Conservation (phyloP, 495 filamentous ascomycete genomes). For the Xylaria palmicola region DNA sequence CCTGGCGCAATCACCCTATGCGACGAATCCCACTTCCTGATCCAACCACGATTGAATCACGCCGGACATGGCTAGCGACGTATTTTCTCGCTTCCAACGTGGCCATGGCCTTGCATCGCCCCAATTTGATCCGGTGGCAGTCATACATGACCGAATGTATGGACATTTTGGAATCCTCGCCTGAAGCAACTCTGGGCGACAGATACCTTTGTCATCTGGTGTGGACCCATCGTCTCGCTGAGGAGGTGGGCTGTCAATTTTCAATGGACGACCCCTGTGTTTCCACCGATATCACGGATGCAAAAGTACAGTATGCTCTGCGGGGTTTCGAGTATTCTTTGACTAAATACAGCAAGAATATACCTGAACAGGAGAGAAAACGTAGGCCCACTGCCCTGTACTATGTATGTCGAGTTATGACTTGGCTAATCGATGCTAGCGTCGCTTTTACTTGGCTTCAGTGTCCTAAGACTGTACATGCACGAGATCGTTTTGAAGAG, state of each 20-base stretch:
- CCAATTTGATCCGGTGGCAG: conserved; percentile 78
- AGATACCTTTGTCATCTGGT: conserved; percentile 71
- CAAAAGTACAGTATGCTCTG: conserved; percentile 70
- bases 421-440: conserved; percentile 34
- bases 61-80: conserved; percentile 77
- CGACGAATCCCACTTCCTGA: conserved; percentile 53
- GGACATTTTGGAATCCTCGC: conserved; percentile 66
- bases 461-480: conserved; percentile 74
- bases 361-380: conserved; percentile 47
- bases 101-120: conserved; percentile 76
- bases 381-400: conserved; percentile 38
- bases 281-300: conserved; percentile 65
- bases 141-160: conserved; percentile 85
- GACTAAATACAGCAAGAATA: conserved; percentile 60
- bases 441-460: conserved; percentile 57
- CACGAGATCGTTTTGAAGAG: conserved; percentile 83
- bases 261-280: conserved; percentile 70
- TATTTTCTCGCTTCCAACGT: conserved; percentile 75
- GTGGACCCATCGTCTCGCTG: conserved; percentile 73
- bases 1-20: conserved; percentile 50
- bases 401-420: neutral
- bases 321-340: conserved; percentile 76
- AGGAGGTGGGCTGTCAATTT: conserved; percentile 75
- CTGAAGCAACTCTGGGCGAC: conserved; percentile 72
- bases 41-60: conserved; percentile 65